Evolutionary conservation across 176 grass and related monocot species (phyloP), one percentile per base, ranked within the genome.

Genomic region (Eleusine coracana): DNA sequence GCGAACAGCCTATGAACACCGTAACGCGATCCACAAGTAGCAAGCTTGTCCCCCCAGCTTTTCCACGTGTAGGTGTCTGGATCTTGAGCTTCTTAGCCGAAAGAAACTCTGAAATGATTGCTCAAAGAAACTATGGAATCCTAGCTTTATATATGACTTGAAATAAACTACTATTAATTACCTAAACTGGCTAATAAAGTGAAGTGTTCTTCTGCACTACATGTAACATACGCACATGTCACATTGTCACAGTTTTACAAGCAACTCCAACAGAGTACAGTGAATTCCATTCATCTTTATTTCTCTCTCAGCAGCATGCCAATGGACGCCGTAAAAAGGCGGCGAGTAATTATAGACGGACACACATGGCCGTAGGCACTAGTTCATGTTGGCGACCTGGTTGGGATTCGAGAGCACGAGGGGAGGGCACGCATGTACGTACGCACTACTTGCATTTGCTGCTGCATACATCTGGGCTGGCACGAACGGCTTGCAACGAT

Each of bases 371-470:
- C 73, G 74, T 77, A 60, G 79, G 83, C 88, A 90, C 83, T 90
- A 86, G 79, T 21, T 86, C 83, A 78, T 90, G 88, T 78, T 90
- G 88, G 83, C 7, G 66, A 73, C 60, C 88, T 83, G 83, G 74
- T 86, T 86, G 88, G 88, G 68, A 90, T 83, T 86, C 88, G 83
- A 68, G 83, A 90, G 79, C 83, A 86, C 67, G 67, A 72, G 50
- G 74, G 38, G 66, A 66, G 12, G 80, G 38, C 15, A 20, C 6
- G 62, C 16, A 46, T 29, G 17, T 71, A 51, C 40, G 25, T 50
- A 49, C 13, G 61, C n/a, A 15, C 48, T 50, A 10, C 42, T 45
- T 34, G 31, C 31, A 7, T 1, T 45, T 45, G 48, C 18, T 17
- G 52, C 52, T 56, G 52, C 52, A 56, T 56, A 56, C 52, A 54